phyloP scores from a whole-genome alignment of 2,329 filamentous ascomycete genomes.

The Paradendryphiella salina region DNA sequence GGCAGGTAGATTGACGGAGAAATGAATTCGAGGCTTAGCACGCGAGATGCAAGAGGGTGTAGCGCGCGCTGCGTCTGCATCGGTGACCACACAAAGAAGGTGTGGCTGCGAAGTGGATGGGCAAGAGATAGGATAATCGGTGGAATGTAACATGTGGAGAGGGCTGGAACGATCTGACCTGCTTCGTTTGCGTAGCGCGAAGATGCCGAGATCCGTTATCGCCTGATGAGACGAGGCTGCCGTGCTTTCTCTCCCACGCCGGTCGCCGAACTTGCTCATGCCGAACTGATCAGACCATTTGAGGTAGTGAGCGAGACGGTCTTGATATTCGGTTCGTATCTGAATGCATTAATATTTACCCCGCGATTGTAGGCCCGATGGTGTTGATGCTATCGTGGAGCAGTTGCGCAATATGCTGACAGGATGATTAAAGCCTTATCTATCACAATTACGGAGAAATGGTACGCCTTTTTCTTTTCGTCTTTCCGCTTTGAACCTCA shows the following conservation, averaged over 20 bases:
- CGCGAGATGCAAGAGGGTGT: conserved; percentile 3
- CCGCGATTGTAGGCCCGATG: conserved; percentile 8
- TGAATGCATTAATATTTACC: conserved; percentile 4
- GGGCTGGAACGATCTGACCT: conserved; percentile 4
- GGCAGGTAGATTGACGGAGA: conserved; percentile 1
- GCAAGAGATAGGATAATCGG: not conserved
- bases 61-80: conserved; percentile 1
- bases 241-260: not conserved
- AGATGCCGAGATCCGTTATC: conserved; percentile 14
- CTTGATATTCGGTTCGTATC: not conserved
- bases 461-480: not conserved
- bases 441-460: conserved; percentile 2
- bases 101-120: not conserved
- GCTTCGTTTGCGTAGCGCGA: conserved; percentile 1
- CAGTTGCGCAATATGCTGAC: conserved; percentile 16
- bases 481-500: not conserved
- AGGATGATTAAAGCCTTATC: conserved; percentile 17
- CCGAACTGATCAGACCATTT: not conserved
- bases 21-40: not conserved
- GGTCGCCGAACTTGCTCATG: conserved; percentile 1
- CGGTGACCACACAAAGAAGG: not conserved
- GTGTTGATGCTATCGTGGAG: conserved; percentile 7
- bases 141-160: conserved; percentile 2
- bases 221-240: not conserved
- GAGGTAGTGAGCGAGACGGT: not conserved